These are phyloP conservation scores for Castanea crenata DNA, from an alignment of 306 rosid species.

Conservation along the genomic window DNA sequence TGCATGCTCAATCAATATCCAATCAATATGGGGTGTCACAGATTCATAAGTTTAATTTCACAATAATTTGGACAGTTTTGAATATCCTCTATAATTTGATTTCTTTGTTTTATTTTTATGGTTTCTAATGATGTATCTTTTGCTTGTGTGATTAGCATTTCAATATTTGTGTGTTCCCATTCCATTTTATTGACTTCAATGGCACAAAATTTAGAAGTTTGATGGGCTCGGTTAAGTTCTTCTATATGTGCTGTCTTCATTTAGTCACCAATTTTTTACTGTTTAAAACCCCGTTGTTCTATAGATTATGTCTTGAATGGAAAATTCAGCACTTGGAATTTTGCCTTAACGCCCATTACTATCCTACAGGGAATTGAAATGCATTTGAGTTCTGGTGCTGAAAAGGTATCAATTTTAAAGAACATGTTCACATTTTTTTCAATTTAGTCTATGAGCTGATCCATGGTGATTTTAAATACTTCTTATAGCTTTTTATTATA, in stretches of 20 bases:
- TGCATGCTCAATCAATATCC: no score
- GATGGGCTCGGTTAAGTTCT: conserved; percentile 1
- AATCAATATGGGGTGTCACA: no score
- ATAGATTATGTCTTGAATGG: not conserved
- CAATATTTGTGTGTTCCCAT: not conserved
- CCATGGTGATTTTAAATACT: conserved; percentile 7
- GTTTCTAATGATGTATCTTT: conserved; percentile 2
- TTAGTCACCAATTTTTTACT: not conserved
- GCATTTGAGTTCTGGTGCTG: conserved; percentile 59
- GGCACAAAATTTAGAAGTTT: conserved; percentile 6
- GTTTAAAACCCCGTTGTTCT: not conserved
- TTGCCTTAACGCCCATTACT: conserved; percentile 16
- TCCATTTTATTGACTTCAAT: conserved; percentile 11
- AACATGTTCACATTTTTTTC: conserved; percentile 18
- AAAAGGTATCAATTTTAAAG: conserved; percentile 64
- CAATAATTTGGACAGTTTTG: no score
- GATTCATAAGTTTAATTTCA: no score
- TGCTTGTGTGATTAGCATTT: not conserved
- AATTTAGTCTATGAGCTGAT: conserved; percentile 5
- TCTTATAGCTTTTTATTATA: conserved; percentile 44
- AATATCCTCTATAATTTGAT: not conserved
- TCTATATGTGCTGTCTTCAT: not conserved
- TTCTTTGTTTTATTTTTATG: not conserved
- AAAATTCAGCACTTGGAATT: not conserved
- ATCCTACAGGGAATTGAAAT: conserved; percentile 89